Evolutionary conservation across 2,329 filamentous ascomycete genomes (phyloP).

Genomic region (Fusarium denticulatum): DNA sequence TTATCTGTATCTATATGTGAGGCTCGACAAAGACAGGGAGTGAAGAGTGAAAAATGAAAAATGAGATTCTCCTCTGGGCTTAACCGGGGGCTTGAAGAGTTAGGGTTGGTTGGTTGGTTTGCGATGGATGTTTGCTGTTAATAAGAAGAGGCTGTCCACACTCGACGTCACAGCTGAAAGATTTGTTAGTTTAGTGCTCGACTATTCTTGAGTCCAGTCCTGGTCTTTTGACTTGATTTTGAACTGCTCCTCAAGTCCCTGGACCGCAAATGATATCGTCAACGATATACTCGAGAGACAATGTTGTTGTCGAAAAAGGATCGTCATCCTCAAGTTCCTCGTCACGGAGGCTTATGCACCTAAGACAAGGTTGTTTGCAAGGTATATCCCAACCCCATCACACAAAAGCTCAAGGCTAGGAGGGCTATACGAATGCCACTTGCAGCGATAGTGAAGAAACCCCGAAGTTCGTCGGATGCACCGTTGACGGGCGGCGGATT

Average conservation of each 20-base stretch:
- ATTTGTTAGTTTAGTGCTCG: neutral
- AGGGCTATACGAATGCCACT: conserved; percentile 18
- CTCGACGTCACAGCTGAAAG: conserved; percentile 10
- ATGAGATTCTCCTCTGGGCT: conserved; percentile 25
- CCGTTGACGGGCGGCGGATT: neutral
- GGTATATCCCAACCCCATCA: conserved; percentile 20
- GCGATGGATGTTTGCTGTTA: neutral
- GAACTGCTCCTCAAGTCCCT: neutral
- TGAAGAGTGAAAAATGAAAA: conserved; percentile 33
- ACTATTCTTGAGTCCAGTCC: neutral
- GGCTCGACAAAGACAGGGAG: conserved; percentile 26
- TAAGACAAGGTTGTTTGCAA: conserved; percentile 25
- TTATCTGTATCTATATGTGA: conserved; percentile 1
- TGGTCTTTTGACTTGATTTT: neutral
- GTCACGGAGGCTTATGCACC: conserved; percentile 2
- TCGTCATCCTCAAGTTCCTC: conserved; percentile 6
- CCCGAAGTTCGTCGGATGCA: conserved; percentile 31
- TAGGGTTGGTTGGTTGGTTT: conserved; percentile 8
- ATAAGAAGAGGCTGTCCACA: neutral
- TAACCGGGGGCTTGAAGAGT: conserved; percentile 19
- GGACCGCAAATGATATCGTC: neutral
- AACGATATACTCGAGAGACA: conserved; percentile 8
- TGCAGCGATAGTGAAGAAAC: conserved; percentile 27
- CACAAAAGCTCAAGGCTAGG: conserved; percentile 6
- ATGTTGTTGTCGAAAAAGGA: conserved; percentile 9